Conservation (phyloP, 2,329 filamentous ascomycete genomes). For the Cladophialophora exuberans region DNA sequence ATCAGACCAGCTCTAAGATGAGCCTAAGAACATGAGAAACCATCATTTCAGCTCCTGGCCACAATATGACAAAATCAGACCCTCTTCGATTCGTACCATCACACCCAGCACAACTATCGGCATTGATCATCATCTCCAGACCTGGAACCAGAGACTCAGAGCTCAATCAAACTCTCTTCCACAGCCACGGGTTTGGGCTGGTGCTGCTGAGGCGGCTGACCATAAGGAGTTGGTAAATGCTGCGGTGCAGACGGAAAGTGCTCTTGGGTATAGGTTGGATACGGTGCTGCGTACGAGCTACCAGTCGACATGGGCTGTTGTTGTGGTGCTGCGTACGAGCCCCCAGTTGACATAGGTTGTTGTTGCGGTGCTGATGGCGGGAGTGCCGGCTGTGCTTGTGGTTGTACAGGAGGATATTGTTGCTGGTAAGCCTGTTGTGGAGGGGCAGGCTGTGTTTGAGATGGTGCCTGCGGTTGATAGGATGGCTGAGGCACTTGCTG, state of each 20-base stretch:
- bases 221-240: conserved; percentile 42
- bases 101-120: too few species aligned
- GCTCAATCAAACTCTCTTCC: conserved; percentile 80
- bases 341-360: conserved; percentile 7
- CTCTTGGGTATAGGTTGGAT: conserved; percentile 56
- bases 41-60: too few species aligned
- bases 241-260: conserved; percentile 69
- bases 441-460: conserved; percentile 20
- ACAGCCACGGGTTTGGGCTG: conserved; percentile 55
- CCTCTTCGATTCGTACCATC: too few species aligned
- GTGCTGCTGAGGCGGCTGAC: conserved; percentile 48
- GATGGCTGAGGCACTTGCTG: conserved; percentile 18
- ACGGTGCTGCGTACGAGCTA: conserved; percentile 5
- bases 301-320: conserved; percentile 10
- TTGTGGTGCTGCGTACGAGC: conserved; percentile 6
- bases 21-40: too few species aligned
- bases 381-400: conserved; percentile 47
- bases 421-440: conserved; percentile 43
- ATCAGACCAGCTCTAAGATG: too few species aligned
- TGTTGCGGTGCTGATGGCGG: conserved; percentile 40
- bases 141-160: conserved; percentile 51
- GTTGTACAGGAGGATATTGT: conserved; percentile 50
- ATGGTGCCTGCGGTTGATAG: conserved; percentile 11
- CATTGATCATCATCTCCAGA: not conserved
- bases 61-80: too few species aligned